Base-by-base conservation (phyloP, 1,284 basidiomycete genomes). In the Ceratobasidium papillatum region DNA sequence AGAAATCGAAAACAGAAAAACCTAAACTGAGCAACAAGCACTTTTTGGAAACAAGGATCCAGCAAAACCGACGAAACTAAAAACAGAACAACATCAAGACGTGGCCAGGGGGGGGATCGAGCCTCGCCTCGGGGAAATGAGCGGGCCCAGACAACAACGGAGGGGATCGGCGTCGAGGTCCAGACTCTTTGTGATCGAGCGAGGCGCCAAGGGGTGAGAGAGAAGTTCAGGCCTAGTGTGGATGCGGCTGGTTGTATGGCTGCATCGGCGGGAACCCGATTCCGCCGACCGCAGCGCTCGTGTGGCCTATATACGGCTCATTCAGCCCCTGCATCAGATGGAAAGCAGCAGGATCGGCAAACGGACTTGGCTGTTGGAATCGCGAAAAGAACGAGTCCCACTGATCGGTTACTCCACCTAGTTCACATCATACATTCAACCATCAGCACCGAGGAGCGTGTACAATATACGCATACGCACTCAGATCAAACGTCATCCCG, bases 201-300 rank as follows among this genome's bases (percentile, higher is more conserved):
- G 17, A 59, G 56, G 19, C 36, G 32, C 30, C 30, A 59, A 59
- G 36, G 36, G 56, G 36, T 36, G 36, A 63, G 36, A 34, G n/a
- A 41, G 14, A 59, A 62, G 59, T 38, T 17, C n/a, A 8, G 27
- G 30, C 14, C 47, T 65, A 65, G 9, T 51, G 63, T 22, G 7
- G 38, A 41, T 41, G 38, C 38, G 38, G 38, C 38, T 64, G 63
- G 27, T 41, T 41, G 32, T 38, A 65, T 14, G 63, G 63, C 32
- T 65, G 63, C 63, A 65, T 65, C 2, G 63, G 63, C 25, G 63
- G 63, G 63, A 65, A 65, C 45, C 63, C 63, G 47, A 65, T 65
- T 22, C 63, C 63, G n/a, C 7, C 22, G 45, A 52, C 30, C 45
- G 45, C 47, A 4, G 63, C 22, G 22, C 47, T 49, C 45, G 30